These are phyloP conservation scores for Citropsis articulata DNA, from an alignment of 345 rosid species.

Conservation along the genomic window DNA sequence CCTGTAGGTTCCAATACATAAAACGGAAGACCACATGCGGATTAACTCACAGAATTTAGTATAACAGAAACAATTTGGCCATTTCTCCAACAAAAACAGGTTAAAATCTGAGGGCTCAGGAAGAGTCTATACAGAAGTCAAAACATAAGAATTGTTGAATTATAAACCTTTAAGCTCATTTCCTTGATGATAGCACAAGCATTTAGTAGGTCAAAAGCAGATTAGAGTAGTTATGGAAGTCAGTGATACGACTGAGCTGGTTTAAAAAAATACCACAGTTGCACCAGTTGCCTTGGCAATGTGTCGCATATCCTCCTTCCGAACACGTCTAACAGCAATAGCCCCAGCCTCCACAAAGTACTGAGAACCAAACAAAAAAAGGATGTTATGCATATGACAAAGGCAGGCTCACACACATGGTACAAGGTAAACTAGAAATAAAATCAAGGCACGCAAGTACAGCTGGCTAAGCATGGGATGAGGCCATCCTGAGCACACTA, in stretches of 20 bases:
- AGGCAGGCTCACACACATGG: background rate
- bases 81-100: background rate
- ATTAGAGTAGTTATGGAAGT: background rate
- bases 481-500: background rate
- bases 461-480: background rate
- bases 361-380: slow-evolving; percentile 34
- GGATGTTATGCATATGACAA: background rate
- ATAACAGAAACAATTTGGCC: background rate
- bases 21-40: background rate
- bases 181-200: background rate
- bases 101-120: background rate
- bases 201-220: background rate
- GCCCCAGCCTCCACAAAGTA: slow-evolving; percentile 98
- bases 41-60: background rate
- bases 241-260: background rate
- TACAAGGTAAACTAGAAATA: background rate
- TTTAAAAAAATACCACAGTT: slow-evolving; percentile 54
- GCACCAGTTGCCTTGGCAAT: slow-evolving; percentile 99
- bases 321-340: slow-evolving; percentile 95
- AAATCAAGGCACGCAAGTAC: background rate
- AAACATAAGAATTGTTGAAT: background rate
- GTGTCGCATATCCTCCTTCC: slow-evolving; percentile 97
- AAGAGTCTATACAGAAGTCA: background rate
- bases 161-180: background rate
- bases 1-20: background rate